Evolutionary conservation across 2,329 filamentous ascomycete species (phyloP).

Genomic region (Trichoderma lentiforme): DNA sequence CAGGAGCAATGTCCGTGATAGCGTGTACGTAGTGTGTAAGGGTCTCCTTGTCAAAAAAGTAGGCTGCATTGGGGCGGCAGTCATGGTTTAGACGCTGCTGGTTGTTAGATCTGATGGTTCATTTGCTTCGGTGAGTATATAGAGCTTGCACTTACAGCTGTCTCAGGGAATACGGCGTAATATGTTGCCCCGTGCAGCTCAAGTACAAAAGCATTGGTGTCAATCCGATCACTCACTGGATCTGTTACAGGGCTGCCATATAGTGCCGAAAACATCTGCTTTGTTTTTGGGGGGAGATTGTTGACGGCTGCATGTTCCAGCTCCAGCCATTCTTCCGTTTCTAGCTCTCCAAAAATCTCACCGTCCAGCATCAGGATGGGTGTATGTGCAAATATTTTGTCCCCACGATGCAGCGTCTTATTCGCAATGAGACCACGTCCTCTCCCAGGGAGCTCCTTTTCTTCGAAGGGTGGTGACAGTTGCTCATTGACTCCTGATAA

Average conservation of each 20-base stretch:
- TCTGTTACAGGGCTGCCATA: neutral
- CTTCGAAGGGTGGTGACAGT: constrained; percentile 21
- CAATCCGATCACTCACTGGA: constrained; percentile 14
- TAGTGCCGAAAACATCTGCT: constrained; percentile 15
- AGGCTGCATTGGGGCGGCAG: constrained; percentile 44
- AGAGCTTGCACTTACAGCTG: constrained; percentile 15
- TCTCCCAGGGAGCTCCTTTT: constrained; percentile 25
- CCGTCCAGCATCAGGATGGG: constrained; percentile 19
- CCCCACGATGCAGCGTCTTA: constrained; percentile 24
- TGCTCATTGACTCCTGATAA: constrained; percentile 1
- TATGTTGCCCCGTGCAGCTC: neutral
- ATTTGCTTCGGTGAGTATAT: neutral
- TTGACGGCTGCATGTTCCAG: constrained; percentile 14
- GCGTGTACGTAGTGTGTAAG: constrained; percentile 40
- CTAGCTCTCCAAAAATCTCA: neutral
- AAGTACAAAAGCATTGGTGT: constrained; percentile 21
- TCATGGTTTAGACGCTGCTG: constrained; percentile 45
- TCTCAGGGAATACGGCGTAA: constrained; percentile 20
- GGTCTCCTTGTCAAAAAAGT: constrained; percentile 38
- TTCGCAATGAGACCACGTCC: constrained; percentile 28
- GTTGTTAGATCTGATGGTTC: neutral
- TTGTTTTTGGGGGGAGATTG: constrained; percentile 7
- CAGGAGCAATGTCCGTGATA: constrained; percentile 37
- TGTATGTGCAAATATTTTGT: constrained; percentile 20
- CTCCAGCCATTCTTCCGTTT: neutral